Evolutionary conservation across 2,329 filamentous ascomycete species (phyloP), one percentile per base, ranked within the genome.

Genomic region (Phialophora expanda): DNA sequence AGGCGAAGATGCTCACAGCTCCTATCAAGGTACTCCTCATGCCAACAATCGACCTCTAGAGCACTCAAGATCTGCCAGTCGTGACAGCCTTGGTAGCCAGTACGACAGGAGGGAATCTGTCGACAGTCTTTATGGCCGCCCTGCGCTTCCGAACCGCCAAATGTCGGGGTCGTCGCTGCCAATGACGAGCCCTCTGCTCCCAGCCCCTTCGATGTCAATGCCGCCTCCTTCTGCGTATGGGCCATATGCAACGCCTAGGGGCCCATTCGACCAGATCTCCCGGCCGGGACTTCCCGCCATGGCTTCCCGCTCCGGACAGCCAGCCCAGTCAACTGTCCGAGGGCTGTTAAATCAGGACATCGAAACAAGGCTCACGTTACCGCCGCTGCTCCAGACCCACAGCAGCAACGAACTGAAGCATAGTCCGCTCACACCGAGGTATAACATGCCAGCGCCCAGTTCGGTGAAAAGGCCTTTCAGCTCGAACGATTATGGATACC

Each of bases 41-140:
- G 58, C 48, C 14, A 53, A 55, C 7, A 68, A 62, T 60, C 53
- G 60, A 20, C 26, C 41, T 3, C 38, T 68, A 53, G 67, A 66
- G 26, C 68, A 65, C 44, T 70, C 67, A 6, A 67, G 69, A 51
- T 69, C 70, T 0, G 62, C 55, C 30, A 72, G 69, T 56, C 65
- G 69, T 12, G 66, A 70, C 34, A 71, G 69, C 54, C 44, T 69
- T 4, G 66, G 63, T 12, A 67, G 64, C 55, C 66, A 70, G 17
- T 61, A 57, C 54, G 62, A 66, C 57, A 66, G 24, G 41, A 57
- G 67, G 60, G 56, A 57, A 17, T 71, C 69, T 11, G 50, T 70
- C 26, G 70, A 72, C 20, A 72, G 69, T 63, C 26, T 62, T 22
- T 66, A 67, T 24, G 53, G 55, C 41, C 67, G 62, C 14, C 57